phyloP scores from a whole-genome alignment of 2,329 filamentous ascomycete genomes.

The Rutstroemia sydowiana region DNA sequence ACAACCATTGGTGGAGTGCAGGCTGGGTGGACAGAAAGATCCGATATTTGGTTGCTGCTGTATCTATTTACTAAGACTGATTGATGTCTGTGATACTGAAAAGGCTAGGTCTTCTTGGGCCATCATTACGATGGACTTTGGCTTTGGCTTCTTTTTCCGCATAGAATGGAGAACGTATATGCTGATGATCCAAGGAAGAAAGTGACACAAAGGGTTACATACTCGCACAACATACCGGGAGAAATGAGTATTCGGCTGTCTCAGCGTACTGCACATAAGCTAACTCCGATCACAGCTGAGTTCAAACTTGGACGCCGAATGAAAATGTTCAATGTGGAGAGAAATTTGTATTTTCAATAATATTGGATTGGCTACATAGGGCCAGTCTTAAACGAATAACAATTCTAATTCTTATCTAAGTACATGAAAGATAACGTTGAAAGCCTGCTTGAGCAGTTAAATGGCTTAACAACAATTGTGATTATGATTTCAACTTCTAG shows the following conservation, averaged over 20 bases:
- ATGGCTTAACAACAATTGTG: background rate
- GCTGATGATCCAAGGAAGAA: constrained; percentile 5
- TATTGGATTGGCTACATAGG: no score
- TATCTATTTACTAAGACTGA: no score
- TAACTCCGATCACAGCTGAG: background rate
- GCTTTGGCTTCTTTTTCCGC: background rate
- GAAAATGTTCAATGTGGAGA: background rate
- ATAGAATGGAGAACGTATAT: background rate
- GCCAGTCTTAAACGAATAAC: constrained; percentile 1
- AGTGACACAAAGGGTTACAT: constrained; percentile 3
- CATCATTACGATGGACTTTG: background rate
- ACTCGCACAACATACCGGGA: constrained; percentile 8
- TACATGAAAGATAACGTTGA: background rate
- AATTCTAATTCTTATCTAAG: background rate
- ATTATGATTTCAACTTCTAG: background rate
- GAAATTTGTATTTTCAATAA: background rate
- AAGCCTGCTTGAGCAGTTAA: background rate
- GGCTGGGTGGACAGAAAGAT: background rate
- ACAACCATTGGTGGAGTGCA: background rate
- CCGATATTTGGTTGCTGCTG: constrained; percentile 1
- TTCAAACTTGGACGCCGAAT: background rate
- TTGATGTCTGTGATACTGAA: no score
- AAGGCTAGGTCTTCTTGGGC: no score
- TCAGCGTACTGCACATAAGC: background rate
- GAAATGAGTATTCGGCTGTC: constrained; percentile 7